Evolutionary conservation across 768 basidiomycete species (phyloP).

Genomic region (Boletus sensibilis): DNA sequence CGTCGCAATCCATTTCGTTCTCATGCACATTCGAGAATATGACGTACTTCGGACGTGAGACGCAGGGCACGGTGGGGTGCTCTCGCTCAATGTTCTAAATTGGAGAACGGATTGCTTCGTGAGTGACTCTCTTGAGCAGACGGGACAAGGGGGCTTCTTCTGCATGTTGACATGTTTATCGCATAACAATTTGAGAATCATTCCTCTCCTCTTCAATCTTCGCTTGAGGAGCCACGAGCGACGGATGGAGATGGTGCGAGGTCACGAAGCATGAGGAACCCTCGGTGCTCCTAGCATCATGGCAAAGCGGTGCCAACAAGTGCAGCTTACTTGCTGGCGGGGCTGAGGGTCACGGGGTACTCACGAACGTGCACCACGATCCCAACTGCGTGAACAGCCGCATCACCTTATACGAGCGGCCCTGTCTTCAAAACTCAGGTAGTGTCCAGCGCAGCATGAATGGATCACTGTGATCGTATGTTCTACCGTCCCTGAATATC

Average conservation of each 20-base stretch:
- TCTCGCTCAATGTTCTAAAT: background rate
- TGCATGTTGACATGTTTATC: background rate
- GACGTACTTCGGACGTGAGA: background rate
- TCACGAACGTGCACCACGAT: background rate
- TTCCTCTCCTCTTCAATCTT: background rate
- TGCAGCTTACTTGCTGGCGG: background rate
- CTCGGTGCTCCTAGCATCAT: background rate
- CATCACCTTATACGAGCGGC: background rate
- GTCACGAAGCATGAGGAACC: background rate
- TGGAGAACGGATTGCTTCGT: background rate
- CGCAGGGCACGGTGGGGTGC: background rate
- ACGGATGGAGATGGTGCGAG: background rate
- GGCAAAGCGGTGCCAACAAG: background rate
- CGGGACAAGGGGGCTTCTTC: background rate
- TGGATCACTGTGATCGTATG: background rate
- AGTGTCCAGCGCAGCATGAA: background rate
- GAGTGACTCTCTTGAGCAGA: background rate
- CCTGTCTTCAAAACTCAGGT: background rate
- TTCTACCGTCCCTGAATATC: too few relatives aligned
- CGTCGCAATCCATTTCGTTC: background rate
- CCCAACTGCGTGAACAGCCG: background rate
- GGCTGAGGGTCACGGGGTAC: background rate
- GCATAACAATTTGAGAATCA: background rate
- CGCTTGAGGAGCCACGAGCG: background rate
- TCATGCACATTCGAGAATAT: background rate